A percentile compares a stretch with the other conserved stretches of the same genome.
Evolutionary conservation across 2,329 filamentous ascomycete species (phyloP).

Genomic region (Penicillium brevicompactum): DNA sequence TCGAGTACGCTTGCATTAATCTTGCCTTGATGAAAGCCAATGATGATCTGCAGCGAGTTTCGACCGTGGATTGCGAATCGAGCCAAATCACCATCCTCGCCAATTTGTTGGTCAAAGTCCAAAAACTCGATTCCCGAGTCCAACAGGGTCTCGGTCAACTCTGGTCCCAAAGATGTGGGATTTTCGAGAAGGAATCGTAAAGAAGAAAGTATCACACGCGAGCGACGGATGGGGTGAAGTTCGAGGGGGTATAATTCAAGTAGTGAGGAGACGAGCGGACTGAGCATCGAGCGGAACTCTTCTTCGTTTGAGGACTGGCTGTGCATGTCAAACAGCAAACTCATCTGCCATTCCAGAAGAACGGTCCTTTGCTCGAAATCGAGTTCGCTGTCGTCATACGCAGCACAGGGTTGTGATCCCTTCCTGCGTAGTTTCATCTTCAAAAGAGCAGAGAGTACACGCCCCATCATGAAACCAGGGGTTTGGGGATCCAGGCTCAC

Average conservation of each 20-base stretch:
- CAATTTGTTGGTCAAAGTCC: slow-evolving; percentile 14
- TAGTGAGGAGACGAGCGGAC: slow-evolving; percentile 31
- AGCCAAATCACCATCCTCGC: slow-evolving; percentile 31
- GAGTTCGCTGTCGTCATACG: slow-evolving; percentile 38
- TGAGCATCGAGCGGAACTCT: slow-evolving; percentile 30
- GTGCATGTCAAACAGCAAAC: slow-evolving; percentile 36
- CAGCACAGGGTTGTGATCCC: slow-evolving; percentile 21
- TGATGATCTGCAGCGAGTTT: slow-evolving; percentile 37
- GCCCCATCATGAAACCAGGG: slow-evolving; percentile 38
- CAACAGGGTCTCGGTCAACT: slow-evolving; percentile 29
- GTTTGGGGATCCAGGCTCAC: slow-evolving; percentile 39
- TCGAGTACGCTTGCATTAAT: slow-evolving; percentile 30
- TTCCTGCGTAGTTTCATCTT: slow-evolving; percentile 39
- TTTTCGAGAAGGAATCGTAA: slow-evolving; percentile 40
- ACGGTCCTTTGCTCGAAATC: slow-evolving; percentile 29
- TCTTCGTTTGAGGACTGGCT: slow-evolving; percentile 29
- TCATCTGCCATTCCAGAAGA: slow-evolving; percentile 42
- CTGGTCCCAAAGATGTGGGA: slow-evolving; percentile 29
- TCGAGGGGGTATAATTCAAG: slow-evolving; percentile 37
- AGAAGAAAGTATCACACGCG: slow-evolving; percentile 37
- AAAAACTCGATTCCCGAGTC: slow-evolving; percentile 28
- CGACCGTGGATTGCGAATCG: slow-evolving; percentile 31
- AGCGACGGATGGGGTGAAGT: slow-evolving; percentile 39
- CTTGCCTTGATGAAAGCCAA: slow-evolving; percentile 38
- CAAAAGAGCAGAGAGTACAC: slow-evolving; percentile 39